These are phyloP conservation scores for Chalciporus sphaerocephalus DNA, from an alignment of 768 basidiomycete genomes.

Conservation along the genomic window DNA sequence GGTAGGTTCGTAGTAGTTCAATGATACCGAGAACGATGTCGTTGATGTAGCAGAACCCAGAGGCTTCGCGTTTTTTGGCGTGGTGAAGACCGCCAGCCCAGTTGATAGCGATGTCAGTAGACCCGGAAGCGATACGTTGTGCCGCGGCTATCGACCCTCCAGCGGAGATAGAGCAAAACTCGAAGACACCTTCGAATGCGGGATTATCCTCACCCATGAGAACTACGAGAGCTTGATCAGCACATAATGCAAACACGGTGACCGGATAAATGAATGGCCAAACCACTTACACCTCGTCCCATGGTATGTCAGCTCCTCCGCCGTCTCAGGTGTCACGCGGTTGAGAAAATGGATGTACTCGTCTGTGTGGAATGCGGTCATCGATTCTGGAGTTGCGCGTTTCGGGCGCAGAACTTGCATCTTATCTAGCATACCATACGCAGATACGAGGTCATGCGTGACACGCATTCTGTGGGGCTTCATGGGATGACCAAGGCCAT, in stretches of 20 bases:
- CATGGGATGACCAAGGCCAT: conserved; percentile 89
- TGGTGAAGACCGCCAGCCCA: conserved; percentile 99
- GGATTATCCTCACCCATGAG: conserved; percentile 91
- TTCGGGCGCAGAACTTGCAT: conserved; percentile 83
- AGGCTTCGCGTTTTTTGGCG: conserved; percentile 98
- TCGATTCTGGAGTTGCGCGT: conserved; percentile 64
- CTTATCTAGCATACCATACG: conserved; percentile 90
- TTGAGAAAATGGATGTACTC: conserved; percentile 94
- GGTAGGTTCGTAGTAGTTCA: conserved; percentile 79
- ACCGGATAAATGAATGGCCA: no score
- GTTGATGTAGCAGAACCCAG: conserved; percentile 99
- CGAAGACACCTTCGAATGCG: conserved; percentile 92
- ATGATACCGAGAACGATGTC: conserved; percentile 94
- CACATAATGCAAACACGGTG: background rate
- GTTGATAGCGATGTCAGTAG: conserved; percentile 83
- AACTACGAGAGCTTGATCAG: conserved; percentile 30
- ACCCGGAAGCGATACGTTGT: conserved; percentile 70
- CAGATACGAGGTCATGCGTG: conserved; percentile 85
- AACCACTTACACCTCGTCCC: conserved; percentile 72
- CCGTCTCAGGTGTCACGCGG: conserved; percentile 87
- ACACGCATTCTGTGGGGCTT: conserved; percentile 94
- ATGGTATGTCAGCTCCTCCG: conserved; percentile 76
- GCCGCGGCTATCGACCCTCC: conserved; percentile 95
- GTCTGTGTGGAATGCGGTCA: conserved; percentile 97
- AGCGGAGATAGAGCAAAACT: conserved; percentile 95